Evolutionary conservation across 352 stramenopile species (phyloP).

Genomic region (Phytophthora pistaciae): DNA sequence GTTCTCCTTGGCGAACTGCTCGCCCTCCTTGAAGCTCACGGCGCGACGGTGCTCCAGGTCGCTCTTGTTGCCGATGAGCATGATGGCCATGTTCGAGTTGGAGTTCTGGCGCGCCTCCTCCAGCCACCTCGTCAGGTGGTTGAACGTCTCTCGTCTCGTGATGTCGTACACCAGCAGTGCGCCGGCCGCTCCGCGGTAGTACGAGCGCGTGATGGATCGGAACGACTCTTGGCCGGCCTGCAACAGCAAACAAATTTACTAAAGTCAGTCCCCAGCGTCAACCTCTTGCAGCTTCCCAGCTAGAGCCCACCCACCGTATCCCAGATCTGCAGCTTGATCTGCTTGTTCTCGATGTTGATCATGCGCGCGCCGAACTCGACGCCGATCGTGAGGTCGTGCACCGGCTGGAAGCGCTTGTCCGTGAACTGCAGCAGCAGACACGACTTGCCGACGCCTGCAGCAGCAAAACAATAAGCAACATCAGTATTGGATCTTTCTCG

Average conservation of each 20-base stretch:
- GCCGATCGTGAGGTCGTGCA: conserved; percentile 99
- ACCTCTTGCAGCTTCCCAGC: neutral
- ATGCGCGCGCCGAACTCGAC: conserved; percentile 99
- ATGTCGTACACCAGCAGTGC: conserved; percentile 99
- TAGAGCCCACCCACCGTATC: conserved; percentile 81
- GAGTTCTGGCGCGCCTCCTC: conserved; percentile 98
- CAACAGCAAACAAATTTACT: conserved; percentile 51
- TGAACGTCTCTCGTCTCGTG: conserved; percentile 98
- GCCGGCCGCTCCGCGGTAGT: conserved; percentile 98
- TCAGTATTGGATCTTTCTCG: conserved; percentile 1
- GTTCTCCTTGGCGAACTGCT: conserved; percentile 99
- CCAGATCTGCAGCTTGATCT: conserved; percentile 99
- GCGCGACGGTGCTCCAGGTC: conserved; percentile 96
- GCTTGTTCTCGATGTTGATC: conserved; percentile 99
- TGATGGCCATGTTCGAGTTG: conserved; percentile 99
- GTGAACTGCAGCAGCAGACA: conserved; percentile 99
- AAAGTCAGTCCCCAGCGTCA: neutral
- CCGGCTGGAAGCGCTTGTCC: conserved; percentile 99
- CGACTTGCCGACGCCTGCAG: conserved; percentile 98
- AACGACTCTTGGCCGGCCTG: conserved; percentile 99
- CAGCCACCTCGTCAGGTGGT: conserved; percentile 98
- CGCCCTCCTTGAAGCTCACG: conserved; percentile 98
- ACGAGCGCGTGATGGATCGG: conserved; percentile 99
- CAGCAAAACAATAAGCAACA: conserved; percentile 4
- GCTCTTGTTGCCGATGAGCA: conserved; percentile 99